Conservation (phyloP, 306 rosid genomes). For the Purshia tridentata region DNA sequence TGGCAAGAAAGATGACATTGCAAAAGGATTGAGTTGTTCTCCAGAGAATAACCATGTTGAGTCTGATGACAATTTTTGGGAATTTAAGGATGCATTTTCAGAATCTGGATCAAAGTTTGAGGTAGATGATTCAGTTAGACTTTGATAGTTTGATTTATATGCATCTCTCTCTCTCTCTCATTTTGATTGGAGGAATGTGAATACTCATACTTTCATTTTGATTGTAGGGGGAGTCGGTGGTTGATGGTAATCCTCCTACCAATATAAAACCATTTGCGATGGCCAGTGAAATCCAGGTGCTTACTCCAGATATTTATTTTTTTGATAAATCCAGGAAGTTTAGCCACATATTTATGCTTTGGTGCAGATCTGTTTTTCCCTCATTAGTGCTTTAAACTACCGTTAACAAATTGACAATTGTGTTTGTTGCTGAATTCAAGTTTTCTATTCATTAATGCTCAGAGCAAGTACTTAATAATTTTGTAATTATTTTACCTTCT, state of each 20-base stretch:
- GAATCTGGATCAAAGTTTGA: conserved; percentile 28
- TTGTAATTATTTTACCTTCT: conserved; percentile 4
- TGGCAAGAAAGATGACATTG: conserved; percentile 25
- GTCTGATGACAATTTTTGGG: conserved; percentile 30
- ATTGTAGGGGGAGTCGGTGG: conserved; percentile 32
- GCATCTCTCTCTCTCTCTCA: background rate
- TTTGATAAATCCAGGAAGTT: no score
- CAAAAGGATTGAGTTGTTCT: conserved; percentile 6
- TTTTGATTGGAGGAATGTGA: conserved; percentile 9
- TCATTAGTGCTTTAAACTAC: background rate
- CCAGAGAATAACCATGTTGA: conserved; percentile 22
- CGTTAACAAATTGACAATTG: background rate
- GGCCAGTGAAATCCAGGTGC: conserved; percentile 23
- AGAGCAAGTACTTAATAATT: background rate
- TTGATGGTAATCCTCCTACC: conserved; percentile 16
- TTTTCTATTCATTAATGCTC: conserved; percentile 18
- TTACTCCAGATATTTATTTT: background rate
- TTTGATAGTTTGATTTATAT: conserved; percentile 10
- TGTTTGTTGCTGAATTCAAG: conserved; percentile 1
- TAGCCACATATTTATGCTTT: no score
- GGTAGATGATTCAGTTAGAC: conserved; percentile 25
- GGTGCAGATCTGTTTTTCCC: background rate
- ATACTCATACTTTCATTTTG: background rate
- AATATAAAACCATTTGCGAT: conserved; percentile 4
- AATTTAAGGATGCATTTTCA: conserved; percentile 34